phyloP scores from a whole-genome alignment of 495 filamentous ascomycete genomes.

The Niebla homalea region DNA sequence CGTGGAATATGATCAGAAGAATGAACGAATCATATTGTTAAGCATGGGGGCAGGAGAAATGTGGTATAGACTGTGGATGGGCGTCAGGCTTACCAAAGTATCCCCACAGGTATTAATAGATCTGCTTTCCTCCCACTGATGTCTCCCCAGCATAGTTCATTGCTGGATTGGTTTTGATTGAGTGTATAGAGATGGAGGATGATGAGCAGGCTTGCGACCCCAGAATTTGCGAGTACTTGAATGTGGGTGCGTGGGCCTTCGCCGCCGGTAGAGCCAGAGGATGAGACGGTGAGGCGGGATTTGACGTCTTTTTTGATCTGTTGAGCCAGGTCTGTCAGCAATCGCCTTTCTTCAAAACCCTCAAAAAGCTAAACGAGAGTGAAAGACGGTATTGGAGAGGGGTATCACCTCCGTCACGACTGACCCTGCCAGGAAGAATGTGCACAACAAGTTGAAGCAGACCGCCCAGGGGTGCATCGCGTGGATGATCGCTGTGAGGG shows the following conservation, averaged over 20 bases:
- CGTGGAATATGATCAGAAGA: no score
- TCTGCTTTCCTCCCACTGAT: slow-evolving; percentile 28
- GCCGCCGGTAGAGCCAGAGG: slow-evolving; percentile 55
- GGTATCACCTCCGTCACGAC: slow-evolving; percentile 61
- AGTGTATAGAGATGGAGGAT: slow-evolving; percentile 47
- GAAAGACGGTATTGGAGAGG: background rate
- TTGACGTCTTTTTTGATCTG: slow-evolving; percentile 83
- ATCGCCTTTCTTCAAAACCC: no score
- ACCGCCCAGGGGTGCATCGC: slow-evolving; percentile 81
- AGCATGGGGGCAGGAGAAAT: no score
- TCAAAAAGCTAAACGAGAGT: no score
- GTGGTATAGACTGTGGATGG: no score
- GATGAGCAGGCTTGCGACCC: slow-evolving; percentile 59
- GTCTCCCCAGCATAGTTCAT: slow-evolving; percentile 3
- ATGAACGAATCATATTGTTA: no score
- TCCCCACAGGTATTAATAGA: no score
- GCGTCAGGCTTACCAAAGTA: no score
- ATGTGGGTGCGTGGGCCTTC: slow-evolving; percentile 73
- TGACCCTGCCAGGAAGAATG: slow-evolving; percentile 81
- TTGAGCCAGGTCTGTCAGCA: no score
- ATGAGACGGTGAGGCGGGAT: slow-evolving; percentile 60
- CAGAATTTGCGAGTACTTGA: slow-evolving; percentile 84
- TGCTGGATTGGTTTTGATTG: no score
- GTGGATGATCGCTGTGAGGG: slow-evolving; percentile 61
- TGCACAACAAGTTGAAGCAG: slow-evolving; percentile 66